Conservation (phyloP, 805 yeast species). For the Lachancea thermotolerans region DNA sequence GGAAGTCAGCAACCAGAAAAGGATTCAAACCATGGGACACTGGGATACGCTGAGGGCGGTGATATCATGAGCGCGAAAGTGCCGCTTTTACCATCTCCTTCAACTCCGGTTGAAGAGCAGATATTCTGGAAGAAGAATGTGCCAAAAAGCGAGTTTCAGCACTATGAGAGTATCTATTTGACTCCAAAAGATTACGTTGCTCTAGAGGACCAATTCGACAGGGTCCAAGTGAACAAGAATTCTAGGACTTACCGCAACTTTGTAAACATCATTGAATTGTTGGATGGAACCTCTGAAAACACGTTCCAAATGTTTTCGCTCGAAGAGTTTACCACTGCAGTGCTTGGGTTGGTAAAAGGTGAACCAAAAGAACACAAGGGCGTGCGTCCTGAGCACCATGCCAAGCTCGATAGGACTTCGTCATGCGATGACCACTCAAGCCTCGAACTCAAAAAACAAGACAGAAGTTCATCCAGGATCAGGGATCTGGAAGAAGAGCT, state of each 20-base stretch:
- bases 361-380: background rate
- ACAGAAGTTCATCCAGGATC: background rate
- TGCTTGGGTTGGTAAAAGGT: background rate
- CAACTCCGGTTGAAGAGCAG: conserved; percentile 6
- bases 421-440: background rate
- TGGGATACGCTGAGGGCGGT: background rate
- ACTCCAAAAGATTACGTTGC: conserved; percentile 3
- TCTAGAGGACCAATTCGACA: conserved; percentile 1
- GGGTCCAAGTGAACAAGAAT: background rate
- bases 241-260: conserved; percentile 5
- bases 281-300: conserved; percentile 1
- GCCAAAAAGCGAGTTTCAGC: background rate
- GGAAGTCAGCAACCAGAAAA: conserved; percentile 2
- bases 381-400: background rate
- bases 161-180: conserved; percentile 3
- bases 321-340: conserved; percentile 1
- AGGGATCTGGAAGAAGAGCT: conserved; percentile 3
- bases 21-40: background rate
- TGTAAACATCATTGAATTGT: conserved; percentile 1
- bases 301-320: background rate
- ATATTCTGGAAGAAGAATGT: background rate
- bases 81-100: conserved; percentile 1
- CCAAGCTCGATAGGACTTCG: too few species aligned
- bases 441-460: background rate
- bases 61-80: background rate